Percentiles rank a stretch among this genome's conserved stretches.
phyloP scores from a whole-genome alignment of 2,329 filamentous ascomycete genomes.

The Colletotrichum godetiae region DNA sequence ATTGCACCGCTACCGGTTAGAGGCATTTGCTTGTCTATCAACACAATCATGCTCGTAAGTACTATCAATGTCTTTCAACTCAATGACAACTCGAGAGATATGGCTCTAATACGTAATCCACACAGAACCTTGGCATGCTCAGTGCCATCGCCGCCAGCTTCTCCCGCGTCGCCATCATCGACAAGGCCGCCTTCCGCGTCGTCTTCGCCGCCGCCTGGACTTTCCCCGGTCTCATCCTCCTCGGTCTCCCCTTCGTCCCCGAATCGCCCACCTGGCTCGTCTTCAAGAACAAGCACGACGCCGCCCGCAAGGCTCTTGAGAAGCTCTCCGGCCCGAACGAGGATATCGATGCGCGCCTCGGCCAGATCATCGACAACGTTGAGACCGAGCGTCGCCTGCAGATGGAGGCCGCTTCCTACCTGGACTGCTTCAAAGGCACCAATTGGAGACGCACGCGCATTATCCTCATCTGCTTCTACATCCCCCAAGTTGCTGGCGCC shows the following conservation, averaged over 20 bases:
- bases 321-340: constrained; percentile 42
- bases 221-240: constrained; percentile 41
- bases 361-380: constrained; percentile 52
- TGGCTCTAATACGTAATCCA: not conserved
- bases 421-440: constrained; percentile 47
- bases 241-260: constrained; percentile 43
- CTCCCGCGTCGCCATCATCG: constrained; percentile 46
- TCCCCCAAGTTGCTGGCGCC: constrained; percentile 36
- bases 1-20: constrained; percentile 46
- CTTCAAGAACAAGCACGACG: constrained; percentile 44
- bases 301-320: constrained; percentile 44
- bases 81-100: constrained; percentile 15
- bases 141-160: constrained; percentile 49
- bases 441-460: constrained; percentile 48
- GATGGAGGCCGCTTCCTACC: constrained; percentile 42
- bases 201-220: constrained; percentile 47
- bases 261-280: constrained; percentile 54
- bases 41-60: constrained; percentile 52
- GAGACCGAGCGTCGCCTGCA: constrained; percentile 43
- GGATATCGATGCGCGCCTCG: constrained; percentile 48
- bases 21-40: constrained; percentile 50
- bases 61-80: constrained; percentile 12
- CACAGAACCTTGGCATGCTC: constrained; percentile 35
- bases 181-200: constrained; percentile 40
- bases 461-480: constrained; percentile 37